Conservation (phyloP, 177 flowering plant species). For the Telopea speciosissima region DNA sequence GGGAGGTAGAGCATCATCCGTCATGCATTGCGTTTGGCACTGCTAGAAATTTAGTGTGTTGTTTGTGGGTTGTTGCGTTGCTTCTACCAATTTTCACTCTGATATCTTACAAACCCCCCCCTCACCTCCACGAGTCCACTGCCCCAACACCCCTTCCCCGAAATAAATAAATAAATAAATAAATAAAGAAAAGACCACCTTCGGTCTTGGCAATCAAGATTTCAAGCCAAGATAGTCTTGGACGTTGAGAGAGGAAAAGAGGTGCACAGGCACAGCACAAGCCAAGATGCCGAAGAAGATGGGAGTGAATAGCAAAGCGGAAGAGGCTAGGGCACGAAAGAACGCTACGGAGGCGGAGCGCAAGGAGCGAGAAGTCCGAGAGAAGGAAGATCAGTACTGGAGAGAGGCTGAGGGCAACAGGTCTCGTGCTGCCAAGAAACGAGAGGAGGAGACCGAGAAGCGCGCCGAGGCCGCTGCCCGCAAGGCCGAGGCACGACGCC, state of each 20-base stretch:
- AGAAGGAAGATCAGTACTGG: slow-evolving; percentile 93
- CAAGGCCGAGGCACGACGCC: slow-evolving; percentile 67
- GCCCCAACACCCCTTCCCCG: too few species aligned
- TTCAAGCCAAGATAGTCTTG: too few species aligned
- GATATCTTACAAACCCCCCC: too few species aligned
- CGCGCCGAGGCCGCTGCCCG: slow-evolving; percentile 71
- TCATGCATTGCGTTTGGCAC: too few species aligned
- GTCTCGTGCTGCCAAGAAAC: slow-evolving; percentile 79
- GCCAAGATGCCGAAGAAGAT: slow-evolving; percentile 80
- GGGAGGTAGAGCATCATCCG: too few species aligned
- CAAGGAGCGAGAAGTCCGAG: slow-evolving; percentile 52
- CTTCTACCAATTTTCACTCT: too few species aligned
- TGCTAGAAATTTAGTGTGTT: too few species aligned
- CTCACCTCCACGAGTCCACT: too few species aligned
- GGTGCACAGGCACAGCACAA: background rate
- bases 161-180: too few species aligned
- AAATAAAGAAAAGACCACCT: too few species aligned
- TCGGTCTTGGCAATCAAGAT: too few species aligned
- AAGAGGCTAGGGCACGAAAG: slow-evolving; percentile 78
- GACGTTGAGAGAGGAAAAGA: background rate
- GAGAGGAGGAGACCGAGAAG: slow-evolving; percentile 91
- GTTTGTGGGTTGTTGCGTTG: too few species aligned
- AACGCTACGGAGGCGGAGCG: slow-evolving; percentile 69
- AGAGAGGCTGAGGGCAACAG: slow-evolving; percentile 79
- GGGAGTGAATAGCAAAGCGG: slow-evolving; percentile 93